Base-by-base conservation (phyloP, 2,329 filamentous ascomycete species). In the Cercospora sp. region DNA sequence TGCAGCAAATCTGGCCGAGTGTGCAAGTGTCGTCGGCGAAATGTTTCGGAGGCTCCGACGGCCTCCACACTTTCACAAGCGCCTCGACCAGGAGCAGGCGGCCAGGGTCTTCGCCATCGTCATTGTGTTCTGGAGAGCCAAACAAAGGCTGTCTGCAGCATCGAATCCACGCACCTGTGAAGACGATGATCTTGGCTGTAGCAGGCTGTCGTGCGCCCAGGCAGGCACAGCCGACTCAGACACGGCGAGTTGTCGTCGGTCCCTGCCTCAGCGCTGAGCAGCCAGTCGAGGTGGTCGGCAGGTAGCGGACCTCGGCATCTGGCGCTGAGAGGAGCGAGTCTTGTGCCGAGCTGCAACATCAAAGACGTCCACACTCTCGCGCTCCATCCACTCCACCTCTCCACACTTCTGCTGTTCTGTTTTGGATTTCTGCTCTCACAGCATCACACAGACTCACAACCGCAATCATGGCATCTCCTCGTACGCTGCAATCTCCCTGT, bases 381-480 rank as follows among this genome's bases (percentile, higher is more conserved):
- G 9, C 26, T 5, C 53, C 12, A 9, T 31, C 13, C 53, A 16
- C 26, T 28, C 23, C 53, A 5, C 8, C 26, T 31, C 53, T 26
- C 53, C 16, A 30, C n/a, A 31, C 53, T 26, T 23, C 60, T 39
- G 30, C 20, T 65, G 28, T 26, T 53, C 57, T n/a, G 20, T 64
- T 48, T 9, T 28, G 18, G 18, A 28, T 10, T 30, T 45, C 59
- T 20, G 26, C 9, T 39, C 58, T 23, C 18, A 39, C 48, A 42
- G 45, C 28, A 42, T 28, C 36, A 45, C 58, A 63, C 16, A 57
- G 20, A 58, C 8, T 63, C 51, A 62, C 26, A 13, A 69, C 66
- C 69, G 67, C 74, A 79, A 78, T 65, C 76, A 94, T 94, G 91
- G 89, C 69, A 72, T 93, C 91, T 81, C 90, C 91, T 81, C 91